A percentile compares a stretch with the other conserved stretches of the same genome.
phyloP scores from a whole-genome alignment of 805 yeast genomes.

The Candida boleticola region DNA sequence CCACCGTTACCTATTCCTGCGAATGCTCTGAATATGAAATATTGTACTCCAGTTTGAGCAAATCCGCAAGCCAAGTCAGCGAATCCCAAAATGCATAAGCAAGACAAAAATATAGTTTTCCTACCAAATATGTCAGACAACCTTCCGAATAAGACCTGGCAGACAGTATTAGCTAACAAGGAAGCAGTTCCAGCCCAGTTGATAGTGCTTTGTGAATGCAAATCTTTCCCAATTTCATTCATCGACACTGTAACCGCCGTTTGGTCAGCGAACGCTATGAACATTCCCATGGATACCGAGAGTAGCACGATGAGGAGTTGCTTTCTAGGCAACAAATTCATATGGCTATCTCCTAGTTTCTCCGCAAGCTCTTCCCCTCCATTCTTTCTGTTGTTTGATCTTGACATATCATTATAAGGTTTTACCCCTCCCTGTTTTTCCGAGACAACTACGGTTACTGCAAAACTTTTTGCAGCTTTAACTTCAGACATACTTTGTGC shows the following conservation, averaged over 20 bases:
- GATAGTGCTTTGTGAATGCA: slow-evolving; percentile 46
- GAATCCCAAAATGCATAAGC: slow-evolving; percentile 37
- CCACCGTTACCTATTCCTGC: slow-evolving; percentile 61
- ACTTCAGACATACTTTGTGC: too few relatives aligned
- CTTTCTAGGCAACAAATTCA: slow-evolving; percentile 37
- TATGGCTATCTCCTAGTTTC: slow-evolving; percentile 40
- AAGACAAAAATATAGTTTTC: slow-evolving; percentile 40
- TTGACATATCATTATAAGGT: background rate
- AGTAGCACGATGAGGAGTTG: slow-evolving; percentile 36
- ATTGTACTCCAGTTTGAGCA: slow-evolving; percentile 46
- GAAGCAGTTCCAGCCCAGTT: slow-evolving; percentile 61
- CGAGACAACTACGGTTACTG: background rate
- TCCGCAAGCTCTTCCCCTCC: slow-evolving; percentile 13
- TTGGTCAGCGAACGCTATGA: slow-evolving; percentile 49
- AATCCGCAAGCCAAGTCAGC: slow-evolving; percentile 53
- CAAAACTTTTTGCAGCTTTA: background rate
- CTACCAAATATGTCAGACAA: slow-evolving; percentile 56
- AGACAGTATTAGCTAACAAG: slow-evolving; percentile 48
- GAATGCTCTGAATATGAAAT: slow-evolving; percentile 51
- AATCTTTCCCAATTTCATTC: slow-evolving; percentile 46
- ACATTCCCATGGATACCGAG: slow-evolving; percentile 37
- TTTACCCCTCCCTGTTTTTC: background rate
- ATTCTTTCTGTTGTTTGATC: too few relatives aligned
- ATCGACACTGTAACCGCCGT: slow-evolving; percentile 48
- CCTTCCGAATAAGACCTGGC: slow-evolving; percentile 54